Percentiles rank a stretch among this genome's conserved stretches.
Conservation (phyloP, 2,329 filamentous ascomycete genomes). For the Diaporthe australafricana region DNA sequence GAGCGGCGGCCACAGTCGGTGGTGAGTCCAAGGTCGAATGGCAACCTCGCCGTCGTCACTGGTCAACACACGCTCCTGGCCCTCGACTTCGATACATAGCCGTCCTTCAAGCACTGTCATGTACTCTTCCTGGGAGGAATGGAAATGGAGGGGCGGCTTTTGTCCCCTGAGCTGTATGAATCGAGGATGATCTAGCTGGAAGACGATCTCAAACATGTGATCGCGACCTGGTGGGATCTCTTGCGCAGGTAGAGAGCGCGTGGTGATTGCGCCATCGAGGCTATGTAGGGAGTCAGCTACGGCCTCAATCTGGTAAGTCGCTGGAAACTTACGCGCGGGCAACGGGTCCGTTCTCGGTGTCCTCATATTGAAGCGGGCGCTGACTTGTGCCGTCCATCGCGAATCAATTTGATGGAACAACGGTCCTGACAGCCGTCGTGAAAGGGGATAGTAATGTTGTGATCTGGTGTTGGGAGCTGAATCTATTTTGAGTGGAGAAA, state of each 20-base stretch:
- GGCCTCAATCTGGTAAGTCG: not conserved
- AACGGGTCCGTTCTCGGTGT: constrained; percentile 12
- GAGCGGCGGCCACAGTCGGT: not conserved
- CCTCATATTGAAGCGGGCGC: not conserved
- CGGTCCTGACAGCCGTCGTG: too few relatives aligned
- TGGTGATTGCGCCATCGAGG: constrained; percentile 20
- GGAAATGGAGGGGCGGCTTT: constrained; percentile 48
- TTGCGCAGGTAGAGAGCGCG: not conserved
- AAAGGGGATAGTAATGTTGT: too few relatives aligned
- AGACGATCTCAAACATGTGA: constrained; percentile 4
- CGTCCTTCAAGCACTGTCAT: constrained; percentile 45
- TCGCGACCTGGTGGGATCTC: not conserved
- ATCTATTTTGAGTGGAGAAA: too few relatives aligned
- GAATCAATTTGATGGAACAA: too few relatives aligned
- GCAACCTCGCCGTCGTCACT: not conserved
- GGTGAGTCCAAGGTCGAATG: constrained; percentile 11
- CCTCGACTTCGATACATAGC: constrained; percentile 45
- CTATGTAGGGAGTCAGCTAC: not conserved
- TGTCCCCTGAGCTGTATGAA: constrained; percentile 5
- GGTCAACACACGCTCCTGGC: constrained; percentile 42
- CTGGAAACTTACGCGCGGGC: not conserved
- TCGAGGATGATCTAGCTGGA: not conserved
- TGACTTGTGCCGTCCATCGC: too few relatives aligned
- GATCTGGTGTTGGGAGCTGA: too few relatives aligned
- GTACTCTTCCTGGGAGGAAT: constrained; percentile 48